phyloP scores from a whole-genome alignment of 176 grass and related monocot species.

The Canna indica region DNA sequence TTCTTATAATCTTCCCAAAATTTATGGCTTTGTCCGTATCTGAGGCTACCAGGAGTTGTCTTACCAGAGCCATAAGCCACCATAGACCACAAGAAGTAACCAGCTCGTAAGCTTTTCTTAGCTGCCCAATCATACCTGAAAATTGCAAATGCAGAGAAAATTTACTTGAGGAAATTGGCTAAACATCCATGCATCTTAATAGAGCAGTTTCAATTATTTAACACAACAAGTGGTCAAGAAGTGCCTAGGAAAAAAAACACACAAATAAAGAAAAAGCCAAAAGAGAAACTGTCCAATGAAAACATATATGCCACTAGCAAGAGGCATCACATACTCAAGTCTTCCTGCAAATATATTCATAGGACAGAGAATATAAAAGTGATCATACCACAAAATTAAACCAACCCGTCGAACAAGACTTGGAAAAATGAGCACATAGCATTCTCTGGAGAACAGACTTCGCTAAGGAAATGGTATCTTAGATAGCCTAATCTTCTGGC shows the following conservation, averaged over 20 bases:
- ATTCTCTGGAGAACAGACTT: too few species aligned
- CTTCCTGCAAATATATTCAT: background rate
- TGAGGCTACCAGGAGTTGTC: background rate
- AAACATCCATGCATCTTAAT: background rate
- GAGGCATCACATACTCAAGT: background rate
- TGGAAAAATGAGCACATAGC: too few species aligned
- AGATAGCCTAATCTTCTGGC: background rate
- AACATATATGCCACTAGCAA: background rate
- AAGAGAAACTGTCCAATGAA: background rate
- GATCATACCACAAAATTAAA: too few species aligned
- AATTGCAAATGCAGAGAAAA: background rate
- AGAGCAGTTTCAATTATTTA: background rate
- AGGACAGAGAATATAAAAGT: too few species aligned
- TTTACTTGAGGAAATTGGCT: background rate
- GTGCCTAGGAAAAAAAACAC: background rate
- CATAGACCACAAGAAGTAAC: slow-evolving; percentile 99
- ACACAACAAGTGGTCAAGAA: background rate
- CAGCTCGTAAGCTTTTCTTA: slow-evolving; percentile 84
- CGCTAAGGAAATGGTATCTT: background rate
- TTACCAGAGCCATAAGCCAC: slow-evolving; percentile 92
- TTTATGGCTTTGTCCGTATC: background rate
- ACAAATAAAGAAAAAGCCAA: background rate
- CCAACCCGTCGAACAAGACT: too few species aligned
- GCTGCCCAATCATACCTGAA: slow-evolving; percentile 92
- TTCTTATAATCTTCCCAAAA: background rate